Evolutionary conservation across 2,329 filamentous ascomycete genomes (phyloP).

Genomic region (Xylariaceae sp.): DNA sequence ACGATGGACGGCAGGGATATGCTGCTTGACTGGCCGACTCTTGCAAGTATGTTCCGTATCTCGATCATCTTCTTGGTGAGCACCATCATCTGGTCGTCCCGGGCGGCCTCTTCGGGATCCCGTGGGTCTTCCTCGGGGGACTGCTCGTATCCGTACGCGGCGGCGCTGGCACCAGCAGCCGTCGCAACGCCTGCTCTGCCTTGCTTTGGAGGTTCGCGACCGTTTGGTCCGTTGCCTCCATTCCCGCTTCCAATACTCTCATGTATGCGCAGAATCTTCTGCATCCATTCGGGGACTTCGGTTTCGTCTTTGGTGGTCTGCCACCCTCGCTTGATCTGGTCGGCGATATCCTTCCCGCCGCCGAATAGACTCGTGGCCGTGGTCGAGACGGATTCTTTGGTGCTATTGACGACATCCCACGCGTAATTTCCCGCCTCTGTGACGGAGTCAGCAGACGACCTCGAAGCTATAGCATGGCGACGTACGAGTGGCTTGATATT

Average conservation of each 20-base stretch:
- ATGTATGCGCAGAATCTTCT: slow-evolving; percentile 58
- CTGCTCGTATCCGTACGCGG: slow-evolving; percentile 71
- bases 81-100: slow-evolving; percentile 99
- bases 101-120: slow-evolving; percentile 57
- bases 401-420: slow-evolving; percentile 65
- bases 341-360: slow-evolving; percentile 65
- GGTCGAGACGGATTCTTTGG: slow-evolving; percentile 62
- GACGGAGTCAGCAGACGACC: slow-evolving; percentile 4
- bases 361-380: slow-evolving; percentile 65
- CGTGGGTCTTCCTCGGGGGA: slow-evolving; percentile 57
- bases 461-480: slow-evolving; percentile 14
- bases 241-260: slow-evolving; percentile 48
- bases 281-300: slow-evolving; percentile 68
- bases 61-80: slow-evolving; percentile 99
- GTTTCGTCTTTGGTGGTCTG: slow-evolving; percentile 73
- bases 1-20: slow-evolving; percentile 92
- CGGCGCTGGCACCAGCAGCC: slow-evolving; percentile 63
- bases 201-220: slow-evolving; percentile 47
- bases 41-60: slow-evolving; percentile 84
- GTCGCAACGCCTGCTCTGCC: slow-evolving; percentile 53
- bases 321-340: slow-evolving; percentile 75
- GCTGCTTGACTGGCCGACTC: slow-evolving; percentile 82
- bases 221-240: slow-evolving; percentile 37
- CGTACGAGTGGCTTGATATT: slow-evolving; percentile 89
- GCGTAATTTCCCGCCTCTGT: slow-evolving; percentile 42